These are phyloP conservation scores for Extremus antarcticus DNA, from an alignment of 495 filamentous ascomycete genomes.

Conservation along the genomic window DNA sequence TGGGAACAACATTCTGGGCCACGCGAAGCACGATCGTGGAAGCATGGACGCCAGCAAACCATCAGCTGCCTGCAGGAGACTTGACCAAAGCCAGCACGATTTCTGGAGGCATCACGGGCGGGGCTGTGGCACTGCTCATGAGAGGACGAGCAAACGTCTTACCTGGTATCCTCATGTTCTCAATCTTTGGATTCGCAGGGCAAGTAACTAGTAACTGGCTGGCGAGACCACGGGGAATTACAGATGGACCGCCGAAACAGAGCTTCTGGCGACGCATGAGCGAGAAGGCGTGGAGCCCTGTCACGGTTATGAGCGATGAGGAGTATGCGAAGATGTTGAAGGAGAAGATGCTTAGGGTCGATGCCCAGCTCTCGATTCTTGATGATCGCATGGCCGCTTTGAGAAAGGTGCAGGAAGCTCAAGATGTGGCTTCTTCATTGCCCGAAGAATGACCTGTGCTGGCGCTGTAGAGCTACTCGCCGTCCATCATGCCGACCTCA, in stretches of 20 bases:
- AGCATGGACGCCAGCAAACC: conserved; percentile 15
- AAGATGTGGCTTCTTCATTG: background rate
- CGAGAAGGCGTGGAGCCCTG: conserved; percentile 69
- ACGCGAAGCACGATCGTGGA: conserved; percentile 31
- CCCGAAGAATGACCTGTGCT: background rate
- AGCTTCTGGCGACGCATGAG: conserved; percentile 39
- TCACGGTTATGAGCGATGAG: conserved; percentile 62
- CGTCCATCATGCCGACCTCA: background rate
- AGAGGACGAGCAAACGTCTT: conserved; percentile 47
- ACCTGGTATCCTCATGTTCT: conserved; percentile 54
- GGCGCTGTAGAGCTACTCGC: background rate
- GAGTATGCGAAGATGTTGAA: conserved; percentile 67
- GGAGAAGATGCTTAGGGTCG: conserved; percentile 65
- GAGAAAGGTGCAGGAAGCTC: conserved; percentile 25
- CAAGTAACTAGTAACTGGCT: conserved; percentile 48
- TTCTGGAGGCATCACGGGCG: conserved; percentile 62
- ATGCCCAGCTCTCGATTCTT: conserved; percentile 75
- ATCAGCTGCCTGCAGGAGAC: conserved; percentile 28
- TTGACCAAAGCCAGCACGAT: conserved; percentile 51
- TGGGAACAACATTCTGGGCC: conserved; percentile 66
- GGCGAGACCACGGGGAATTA: conserved; percentile 30
- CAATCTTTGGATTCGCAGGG: conserved; percentile 48
- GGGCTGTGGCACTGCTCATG: conserved; percentile 47
- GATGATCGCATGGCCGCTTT: conserved; percentile 69
- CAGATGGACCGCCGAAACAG: conserved; percentile 26